These are phyloP conservation scores for Lasiosphaeria miniovina DNA, from an alignment of 495 filamentous ascomycete species.

Conservation along the genomic window DNA sequence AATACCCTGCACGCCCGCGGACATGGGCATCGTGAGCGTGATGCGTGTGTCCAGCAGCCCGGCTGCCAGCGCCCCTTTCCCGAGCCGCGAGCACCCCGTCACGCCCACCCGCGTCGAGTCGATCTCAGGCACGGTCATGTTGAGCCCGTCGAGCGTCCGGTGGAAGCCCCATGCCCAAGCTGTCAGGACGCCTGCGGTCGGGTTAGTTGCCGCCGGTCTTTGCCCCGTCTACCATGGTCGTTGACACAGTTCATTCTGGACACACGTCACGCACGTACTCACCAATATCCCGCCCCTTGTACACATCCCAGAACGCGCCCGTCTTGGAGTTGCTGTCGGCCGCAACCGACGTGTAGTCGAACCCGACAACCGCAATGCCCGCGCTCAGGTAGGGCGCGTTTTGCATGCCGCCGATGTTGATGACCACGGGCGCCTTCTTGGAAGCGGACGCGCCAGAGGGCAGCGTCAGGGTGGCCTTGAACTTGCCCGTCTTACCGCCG, in stretches of 20 bases:
- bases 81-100: conserved; percentile 52
- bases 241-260: background rate
- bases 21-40: conserved; percentile 56
- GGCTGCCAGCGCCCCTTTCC: conserved; percentile 51
- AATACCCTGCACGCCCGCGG: conserved; percentile 49
- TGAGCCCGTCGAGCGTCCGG: conserved; percentile 49
- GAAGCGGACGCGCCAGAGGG: conserved; percentile 37
- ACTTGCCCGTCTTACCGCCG: conserved; percentile 44
- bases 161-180: conserved; percentile 57
- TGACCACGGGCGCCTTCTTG: conserved; percentile 48
- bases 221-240: background rate
- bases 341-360: conserved; percentile 49
- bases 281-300: conserved; percentile 53
- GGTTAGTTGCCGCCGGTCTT: background rate
- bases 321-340: conserved; percentile 51
- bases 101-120: conserved; percentile 46
- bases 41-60: conserved; percentile 52
- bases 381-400: conserved; percentile 48
- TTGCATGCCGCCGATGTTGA: conserved; percentile 54
- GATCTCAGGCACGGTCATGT: conserved; percentile 48
- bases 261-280: background rate
- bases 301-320: conserved; percentile 51
- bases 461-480: conserved; percentile 44
- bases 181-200: conserved; percentile 41
- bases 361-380: conserved; percentile 50